These are phyloP conservation scores for Fusarium circinatum DNA, from an alignment of 2,329 filamentous ascomycete species.

Conservation along the genomic window DNA sequence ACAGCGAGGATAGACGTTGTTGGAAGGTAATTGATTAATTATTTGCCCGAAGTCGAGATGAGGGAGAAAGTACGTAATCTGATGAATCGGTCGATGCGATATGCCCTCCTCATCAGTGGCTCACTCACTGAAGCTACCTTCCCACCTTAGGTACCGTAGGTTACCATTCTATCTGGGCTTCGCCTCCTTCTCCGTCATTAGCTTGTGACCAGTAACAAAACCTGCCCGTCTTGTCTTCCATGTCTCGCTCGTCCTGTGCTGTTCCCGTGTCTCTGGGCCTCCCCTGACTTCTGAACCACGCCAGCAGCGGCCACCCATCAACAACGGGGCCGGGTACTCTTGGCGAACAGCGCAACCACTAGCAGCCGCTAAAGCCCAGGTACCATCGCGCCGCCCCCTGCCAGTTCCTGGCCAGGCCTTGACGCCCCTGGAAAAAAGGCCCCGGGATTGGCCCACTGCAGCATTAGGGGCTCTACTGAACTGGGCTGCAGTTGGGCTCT, in stretches of 20 bases:
- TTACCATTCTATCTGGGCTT: slow-evolving; percentile 17
- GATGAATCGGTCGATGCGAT: background rate
- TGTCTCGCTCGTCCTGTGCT: background rate
- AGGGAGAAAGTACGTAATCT: background rate
- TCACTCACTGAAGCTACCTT: slow-evolving; percentile 5
- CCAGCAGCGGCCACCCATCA: slow-evolving; percentile 20
- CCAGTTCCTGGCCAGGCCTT: background rate
- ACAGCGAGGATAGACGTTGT: slow-evolving; percentile 10
- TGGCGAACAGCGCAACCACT: slow-evolving; percentile 31
- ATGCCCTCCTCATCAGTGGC: background rate
- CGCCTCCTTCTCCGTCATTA: slow-evolving; percentile 26
- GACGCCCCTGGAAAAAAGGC: slow-evolving; percentile 17
- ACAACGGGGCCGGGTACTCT: slow-evolving; percentile 23
- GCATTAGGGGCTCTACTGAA: background rate
- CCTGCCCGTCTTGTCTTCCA: background rate
- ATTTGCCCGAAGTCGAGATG: background rate
- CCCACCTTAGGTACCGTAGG: background rate
- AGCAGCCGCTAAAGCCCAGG: slow-evolving; percentile 35
- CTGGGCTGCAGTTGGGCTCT: slow-evolving; percentile 6
- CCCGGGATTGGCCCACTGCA: slow-evolving; percentile 10
- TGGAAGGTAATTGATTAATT: background rate
- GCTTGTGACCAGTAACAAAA: slow-evolving; percentile 1
- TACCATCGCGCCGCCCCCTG: slow-evolving; percentile 32
- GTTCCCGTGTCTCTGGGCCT: slow-evolving; percentile 22
- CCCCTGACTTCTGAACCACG: slow-evolving; percentile 34